Percentiles rank a stretch among this genome's conserved stretches.
Evolutionary conservation across 805 yeast species (phyloP).

Genomic region (Schizosaccharomyces osmophilus): DNA sequence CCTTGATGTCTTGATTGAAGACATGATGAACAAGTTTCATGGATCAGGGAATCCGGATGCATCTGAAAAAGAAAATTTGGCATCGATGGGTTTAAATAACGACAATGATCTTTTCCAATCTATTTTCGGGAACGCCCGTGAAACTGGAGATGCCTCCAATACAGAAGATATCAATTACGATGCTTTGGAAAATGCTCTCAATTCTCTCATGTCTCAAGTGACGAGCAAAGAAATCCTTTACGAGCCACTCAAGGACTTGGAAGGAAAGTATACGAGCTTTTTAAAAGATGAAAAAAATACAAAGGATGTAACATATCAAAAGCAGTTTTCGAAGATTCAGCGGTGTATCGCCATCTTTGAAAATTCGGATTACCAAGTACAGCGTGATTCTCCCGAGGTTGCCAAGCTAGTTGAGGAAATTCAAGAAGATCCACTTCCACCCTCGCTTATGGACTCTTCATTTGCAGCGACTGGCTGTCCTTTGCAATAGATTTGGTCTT

Average conservation of each 20-base stretch:
- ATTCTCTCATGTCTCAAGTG: conserved; percentile 41
- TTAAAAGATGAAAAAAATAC: background rate
- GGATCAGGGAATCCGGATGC: background rate
- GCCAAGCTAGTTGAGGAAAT: background rate
- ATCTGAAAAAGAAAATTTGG: background rate
- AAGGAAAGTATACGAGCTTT: conserved; percentile 24
- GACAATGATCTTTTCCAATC: background rate
- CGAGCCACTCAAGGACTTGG: conserved; percentile 67
- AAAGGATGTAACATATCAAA: background rate
- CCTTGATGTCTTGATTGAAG: background rate
- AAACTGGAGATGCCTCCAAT: background rate
- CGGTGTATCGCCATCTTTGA: background rate
- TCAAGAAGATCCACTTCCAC: background rate
- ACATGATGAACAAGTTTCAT: background rate
- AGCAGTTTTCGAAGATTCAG: background rate
- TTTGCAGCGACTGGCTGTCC: background rate
- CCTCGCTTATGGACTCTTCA: background rate
- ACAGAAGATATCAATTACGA: background rate
- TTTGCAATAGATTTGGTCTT: background rate
- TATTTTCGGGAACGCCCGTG: background rate
- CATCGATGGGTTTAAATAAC: background rate
- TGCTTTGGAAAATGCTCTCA: background rate
- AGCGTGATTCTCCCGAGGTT: background rate
- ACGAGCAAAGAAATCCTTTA: conserved; percentile 66
- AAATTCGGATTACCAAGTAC: background rate